Conservation (phyloP, 2,329 filamentous ascomycete species). For the Aspergillus oerlinghausenensis region DNA sequence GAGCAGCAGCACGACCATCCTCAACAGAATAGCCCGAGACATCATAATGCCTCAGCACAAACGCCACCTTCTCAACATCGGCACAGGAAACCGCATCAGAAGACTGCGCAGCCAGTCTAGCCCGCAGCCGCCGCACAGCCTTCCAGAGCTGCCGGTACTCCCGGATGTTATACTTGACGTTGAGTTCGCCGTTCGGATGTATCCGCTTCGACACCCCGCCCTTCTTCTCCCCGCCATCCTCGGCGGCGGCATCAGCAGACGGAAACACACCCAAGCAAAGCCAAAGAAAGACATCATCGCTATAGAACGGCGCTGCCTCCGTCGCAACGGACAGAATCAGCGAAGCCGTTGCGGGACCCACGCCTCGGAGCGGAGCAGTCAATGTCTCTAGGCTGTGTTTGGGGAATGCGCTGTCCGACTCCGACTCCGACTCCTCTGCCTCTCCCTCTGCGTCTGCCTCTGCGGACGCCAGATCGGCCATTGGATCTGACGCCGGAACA, state of each 20-base stretch:
- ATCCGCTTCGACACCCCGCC: conserved; percentile 12
- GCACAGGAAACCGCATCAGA: conserved; percentile 18
- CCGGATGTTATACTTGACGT: conserved; percentile 38
- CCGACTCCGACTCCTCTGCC: not conserved
- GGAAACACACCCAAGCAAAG: conserved; percentile 26
- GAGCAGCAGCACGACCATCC: not conserved
- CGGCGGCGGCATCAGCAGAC: not conserved
- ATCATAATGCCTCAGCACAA: conserved; percentile 33
- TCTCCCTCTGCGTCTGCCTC: not conserved
- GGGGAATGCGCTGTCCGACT: conserved; percentile 21
- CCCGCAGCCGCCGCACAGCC: conserved; percentile 18
- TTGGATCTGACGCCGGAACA: conserved; percentile 9
- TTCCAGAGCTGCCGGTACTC: conserved; percentile 36
- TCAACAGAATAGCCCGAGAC: conserved; percentile 19
- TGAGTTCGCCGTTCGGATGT: conserved; percentile 23
- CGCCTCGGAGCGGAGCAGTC: conserved; percentile 34
- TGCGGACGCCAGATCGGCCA: not conserved
- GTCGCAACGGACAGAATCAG: conserved; percentile 36
- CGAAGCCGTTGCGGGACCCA: conserved; percentile 41
- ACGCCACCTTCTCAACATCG: conserved; percentile 36
- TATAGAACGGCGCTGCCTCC: conserved; percentile 36
- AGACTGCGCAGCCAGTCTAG: conserved; percentile 13
- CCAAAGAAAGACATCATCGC: conserved; percentile 42
- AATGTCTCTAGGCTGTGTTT: conserved; percentile 29
- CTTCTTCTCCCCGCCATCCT: not conserved